Base-by-base conservation (phyloP, 2,329 filamentous ascomycete species). In the Fusarium nisikadoi region DNA sequence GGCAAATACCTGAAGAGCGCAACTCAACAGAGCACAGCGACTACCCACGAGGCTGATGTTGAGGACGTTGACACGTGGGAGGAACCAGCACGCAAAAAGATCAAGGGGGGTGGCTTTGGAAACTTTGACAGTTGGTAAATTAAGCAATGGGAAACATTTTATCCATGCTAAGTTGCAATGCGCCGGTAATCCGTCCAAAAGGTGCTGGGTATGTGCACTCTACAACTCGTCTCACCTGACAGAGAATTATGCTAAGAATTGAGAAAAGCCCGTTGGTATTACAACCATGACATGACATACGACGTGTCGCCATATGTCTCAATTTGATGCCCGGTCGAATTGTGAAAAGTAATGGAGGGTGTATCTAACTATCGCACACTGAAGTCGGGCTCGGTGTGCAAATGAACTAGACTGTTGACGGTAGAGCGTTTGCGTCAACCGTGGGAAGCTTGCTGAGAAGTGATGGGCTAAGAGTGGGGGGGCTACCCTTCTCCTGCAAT, bases 71-170 rank as follows among this genome's bases (percentile, higher is more conserved):
- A 91, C 65, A 84, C 87, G 41, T 92, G 90, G 80, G 90, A 90
- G 60, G 90, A 94, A 75, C 94, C 93, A 23, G 89, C 86, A 8
- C 91, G 89, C 81, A 98, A 98, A 83, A 98, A 97, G 84, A 82
- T 85, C 5, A 96, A 93, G 79, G 80, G 79, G 2, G 89, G 90
- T 17, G 94, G 94, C 0, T 99, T 98, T 86, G 95, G 95, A 5
- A 97, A 98, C 81, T 99, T 99, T 81, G 95, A 97, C 82, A 89
- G 85, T 41, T 99, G 96, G 95, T 98, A 84, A 62, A 58, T 23
- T 35, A 33, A 53, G 55, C 45, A 16, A 27, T 41, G 29, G 13
- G 36, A 63, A 29, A 29, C 36, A 52, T 23, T 35, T 54, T 57
- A 39, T 36, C 17, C 9, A 63, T 38, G 33, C 29, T 61, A 29